Evolutionary conservation across 163 green algal genomes (phyloP), one percentile per base, ranked within the genome.

Genomic region (Scenedesmus sp.): DNA sequence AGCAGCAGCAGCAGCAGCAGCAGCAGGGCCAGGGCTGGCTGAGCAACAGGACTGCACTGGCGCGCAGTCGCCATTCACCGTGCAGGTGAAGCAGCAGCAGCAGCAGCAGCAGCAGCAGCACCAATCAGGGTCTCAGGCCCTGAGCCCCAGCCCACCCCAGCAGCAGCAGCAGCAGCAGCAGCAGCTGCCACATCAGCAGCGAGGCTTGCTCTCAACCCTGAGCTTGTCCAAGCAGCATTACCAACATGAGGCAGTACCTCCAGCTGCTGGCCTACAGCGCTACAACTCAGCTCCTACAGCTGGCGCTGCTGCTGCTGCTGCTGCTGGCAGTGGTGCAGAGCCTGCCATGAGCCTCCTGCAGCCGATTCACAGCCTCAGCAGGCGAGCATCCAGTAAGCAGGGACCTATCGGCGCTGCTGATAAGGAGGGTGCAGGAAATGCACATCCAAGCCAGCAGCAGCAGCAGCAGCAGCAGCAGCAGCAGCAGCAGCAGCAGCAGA

Each of bases 251-350:
- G 66, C 6, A 34, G 66, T 2, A 34, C 66, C n/a, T 26, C 16
- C 16, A 76, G 16, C 10, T 76, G 66, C 16, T 3, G 26, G 66
- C 16, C 26, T 76, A 52, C 46, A 66, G 81, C 81, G 3, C 2
- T 52, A 23, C 81, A 52, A 57, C 2, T 86, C 34, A 20, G 82
- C 56, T 4, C 26, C 20, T 20, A 20, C 82, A 8, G 82, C 56
- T 55, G 55, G 56, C 56, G 56, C 82, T 56, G 56, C 82, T 73
- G 46, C 79, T 86, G 79, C 79, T 86, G 79, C 79, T 84, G 77
- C 46, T 84, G 77, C 6, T 84, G 79, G 66, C 66, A 26, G 16
- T 76, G 15, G 66, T 76, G 16, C 2, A 9, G 16, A 76, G 66
- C 66, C 66, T 76, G 9, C 66, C 3, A 34, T 76, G 66, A 76